phyloP scores from a whole-genome alignment of 352 stramenopile genomes.

The Phytopythium litorale region DNA sequence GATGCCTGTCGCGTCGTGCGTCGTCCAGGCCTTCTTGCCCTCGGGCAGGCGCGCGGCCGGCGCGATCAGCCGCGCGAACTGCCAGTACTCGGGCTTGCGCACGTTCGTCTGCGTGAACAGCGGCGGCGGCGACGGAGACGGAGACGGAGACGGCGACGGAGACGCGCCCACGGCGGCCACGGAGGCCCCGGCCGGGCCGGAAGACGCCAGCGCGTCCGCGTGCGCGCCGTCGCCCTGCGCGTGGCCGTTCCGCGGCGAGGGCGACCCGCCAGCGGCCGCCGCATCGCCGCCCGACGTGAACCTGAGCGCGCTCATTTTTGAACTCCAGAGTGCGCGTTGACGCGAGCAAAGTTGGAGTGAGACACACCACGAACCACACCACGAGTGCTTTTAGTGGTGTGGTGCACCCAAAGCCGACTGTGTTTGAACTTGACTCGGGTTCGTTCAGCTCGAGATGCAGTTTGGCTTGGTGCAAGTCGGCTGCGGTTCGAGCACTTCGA shows the following conservation, averaged over 20 bases:
- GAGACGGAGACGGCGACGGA: neutral
- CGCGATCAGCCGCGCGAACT: conserved; percentile 31
- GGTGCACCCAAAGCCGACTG: too few species aligned
- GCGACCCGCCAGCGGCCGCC: neutral
- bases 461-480: too few species aligned
- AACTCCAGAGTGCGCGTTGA: neutral
- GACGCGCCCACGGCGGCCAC: neutral
- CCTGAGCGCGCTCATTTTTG: conserved; percentile 1
- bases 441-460: too few species aligned
- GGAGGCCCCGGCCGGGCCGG: neutral
- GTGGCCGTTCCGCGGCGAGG: neutral
- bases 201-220: neutral
- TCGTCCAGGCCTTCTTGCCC: conserved; percentile 41
- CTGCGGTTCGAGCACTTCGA: too few species aligned
- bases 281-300: neutral
- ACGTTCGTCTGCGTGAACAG: conserved; percentile 44
- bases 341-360: too few species aligned
- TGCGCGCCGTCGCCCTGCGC: neutral
- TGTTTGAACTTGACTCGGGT: too few species aligned
- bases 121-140: conserved; percentile 12
- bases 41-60: conserved; percentile 9
- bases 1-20: conserved; percentile 42
- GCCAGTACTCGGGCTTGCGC: conserved; percentile 55
- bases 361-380: too few species aligned
- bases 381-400: too few species aligned